Conservation (phyloP, 768 basidiomycete species). For the Hygrophorus pudorinus region DNA sequence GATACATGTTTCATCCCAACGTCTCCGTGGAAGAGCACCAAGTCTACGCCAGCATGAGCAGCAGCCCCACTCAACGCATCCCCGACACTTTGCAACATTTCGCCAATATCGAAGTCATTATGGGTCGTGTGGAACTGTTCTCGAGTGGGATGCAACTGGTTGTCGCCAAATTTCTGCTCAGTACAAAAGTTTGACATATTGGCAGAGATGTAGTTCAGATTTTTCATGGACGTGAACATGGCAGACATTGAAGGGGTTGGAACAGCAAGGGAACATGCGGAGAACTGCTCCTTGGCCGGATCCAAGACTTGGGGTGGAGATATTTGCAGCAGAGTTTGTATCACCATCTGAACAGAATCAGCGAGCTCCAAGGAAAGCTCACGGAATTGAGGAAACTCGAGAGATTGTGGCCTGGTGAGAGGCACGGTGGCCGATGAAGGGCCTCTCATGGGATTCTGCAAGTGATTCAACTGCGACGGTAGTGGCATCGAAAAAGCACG, state of each 20-base stretch:
- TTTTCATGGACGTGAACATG: conserved; percentile 86
- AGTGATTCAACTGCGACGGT: conserved; percentile 66
- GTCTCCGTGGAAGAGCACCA: conserved; percentile 87
- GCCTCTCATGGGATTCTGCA: conserved; percentile 56
- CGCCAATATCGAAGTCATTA: conserved; percentile 86
- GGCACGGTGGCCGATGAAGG: conserved; percentile 12
- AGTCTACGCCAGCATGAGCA: conserved; percentile 76
- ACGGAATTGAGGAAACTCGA: conserved; percentile 34
- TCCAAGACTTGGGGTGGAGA: conserved; percentile 87
- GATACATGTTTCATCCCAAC: conserved; percentile 79
- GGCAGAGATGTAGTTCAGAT: conserved; percentile 88
- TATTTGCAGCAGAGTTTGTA: conserved; percentile 86
- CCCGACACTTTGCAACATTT: conserved; percentile 81
- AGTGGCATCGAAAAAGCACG: conserved; percentile 74
- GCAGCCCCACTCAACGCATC: conserved; percentile 81
- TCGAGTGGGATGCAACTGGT: neutral
- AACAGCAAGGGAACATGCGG: conserved; percentile 78
- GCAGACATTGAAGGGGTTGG: conserved; percentile 85
- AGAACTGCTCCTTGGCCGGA: conserved; percentile 88
- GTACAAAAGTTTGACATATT: conserved; percentile 54
- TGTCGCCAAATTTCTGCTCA: conserved; percentile 12
- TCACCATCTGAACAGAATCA: conserved; percentile 82
- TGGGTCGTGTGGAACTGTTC: conserved; percentile 10
- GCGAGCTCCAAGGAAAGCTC: conserved; percentile 83
- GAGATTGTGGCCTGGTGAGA: conserved; percentile 13